phyloP scores from a whole-genome alignment of 2,329 filamentous ascomycete species.

The Cordyceps tenuipes region DNA sequence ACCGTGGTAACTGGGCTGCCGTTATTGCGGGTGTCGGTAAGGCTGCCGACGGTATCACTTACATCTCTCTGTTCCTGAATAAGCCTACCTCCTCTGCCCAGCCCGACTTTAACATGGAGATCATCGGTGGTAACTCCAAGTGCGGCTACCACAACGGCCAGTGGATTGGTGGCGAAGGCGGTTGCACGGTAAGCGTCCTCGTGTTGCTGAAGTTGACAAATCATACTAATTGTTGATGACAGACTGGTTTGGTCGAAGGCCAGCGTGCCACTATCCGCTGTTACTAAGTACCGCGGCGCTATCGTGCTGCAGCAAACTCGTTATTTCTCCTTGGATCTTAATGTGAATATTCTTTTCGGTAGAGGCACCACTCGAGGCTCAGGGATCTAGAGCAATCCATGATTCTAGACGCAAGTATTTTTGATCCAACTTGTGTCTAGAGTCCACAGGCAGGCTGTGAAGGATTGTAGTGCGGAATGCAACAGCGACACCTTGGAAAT shows the following conservation, averaged over 20 bases:
- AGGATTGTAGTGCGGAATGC: background rate
- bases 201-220: background rate
- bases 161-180: constrained; percentile 50
- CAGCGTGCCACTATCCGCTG: constrained; percentile 37
- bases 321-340: constrained; percentile 21
- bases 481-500: constrained; percentile 9
- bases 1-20: constrained; percentile 78
- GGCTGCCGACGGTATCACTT: constrained; percentile 56
- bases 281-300: constrained; percentile 22
- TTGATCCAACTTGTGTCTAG: background rate
- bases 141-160: constrained; percentile 61
- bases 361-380: background rate
- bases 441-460: background rate
- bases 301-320: constrained; percentile 12
- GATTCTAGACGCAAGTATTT: background rate
- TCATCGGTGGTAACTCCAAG: constrained; percentile 52
- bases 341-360: constrained; percentile 11
- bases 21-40: constrained; percentile 76
- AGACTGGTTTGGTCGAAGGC: constrained; percentile 37
- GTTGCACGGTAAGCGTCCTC: constrained; percentile 68
- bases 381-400: background rate
- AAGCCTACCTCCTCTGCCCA: constrained; percentile 59
- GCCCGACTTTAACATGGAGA: constrained; percentile 73
- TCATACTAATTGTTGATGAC: constrained; percentile 15
- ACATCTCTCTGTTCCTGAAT: constrained; percentile 80